These are phyloP conservation scores for Phallus indusiatus DNA, from an alignment of 768 basidiomycete species.

Conservation along the genomic window DNA sequence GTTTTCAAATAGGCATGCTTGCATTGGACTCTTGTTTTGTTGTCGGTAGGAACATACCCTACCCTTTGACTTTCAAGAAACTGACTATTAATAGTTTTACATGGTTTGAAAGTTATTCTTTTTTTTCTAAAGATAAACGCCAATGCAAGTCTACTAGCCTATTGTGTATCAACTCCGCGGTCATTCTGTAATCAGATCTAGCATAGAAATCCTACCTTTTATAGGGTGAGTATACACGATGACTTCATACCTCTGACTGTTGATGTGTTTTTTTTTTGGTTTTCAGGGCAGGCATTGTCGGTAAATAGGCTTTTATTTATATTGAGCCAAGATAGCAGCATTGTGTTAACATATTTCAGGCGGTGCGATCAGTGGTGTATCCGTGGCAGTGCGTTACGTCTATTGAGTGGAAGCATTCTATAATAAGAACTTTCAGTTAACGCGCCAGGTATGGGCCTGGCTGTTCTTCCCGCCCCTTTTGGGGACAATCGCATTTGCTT, in stretches of 20 bases:
- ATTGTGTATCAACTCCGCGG: conserved; percentile 25
- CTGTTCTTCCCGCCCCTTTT: conserved; percentile 24
- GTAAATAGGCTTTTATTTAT: background rate
- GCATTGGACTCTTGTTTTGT: conserved; percentile 14
- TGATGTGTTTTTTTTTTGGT: conserved; percentile 14
- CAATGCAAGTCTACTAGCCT: conserved; percentile 12
- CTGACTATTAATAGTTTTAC: conserved; percentile 4
- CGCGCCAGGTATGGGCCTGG: conserved; percentile 26
- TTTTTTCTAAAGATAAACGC: background rate
- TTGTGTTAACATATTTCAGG: background rate
- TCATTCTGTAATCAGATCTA: conserved; percentile 27
- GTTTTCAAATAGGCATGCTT: conserved; percentile 10
- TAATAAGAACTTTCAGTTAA: conserved; percentile 4
- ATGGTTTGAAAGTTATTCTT: background rate
- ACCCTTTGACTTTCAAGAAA: background rate
- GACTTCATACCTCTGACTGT: conserved; percentile 6
- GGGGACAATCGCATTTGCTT: conserved; percentile 24
- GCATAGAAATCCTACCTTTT: conserved; percentile 32
- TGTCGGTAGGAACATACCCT: conserved; percentile 9
- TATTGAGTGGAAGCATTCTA: background rate
- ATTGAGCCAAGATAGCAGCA: background rate
- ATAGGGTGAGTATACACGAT: conserved; percentile 21
- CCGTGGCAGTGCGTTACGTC: background rate
- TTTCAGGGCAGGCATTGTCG: background rate
- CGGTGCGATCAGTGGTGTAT: background rate